Evolutionary conservation across 441 rosid genomes (phyloP), one percentile per base, ranked within the genome.

Genomic region (Sinapis alba): DNA sequence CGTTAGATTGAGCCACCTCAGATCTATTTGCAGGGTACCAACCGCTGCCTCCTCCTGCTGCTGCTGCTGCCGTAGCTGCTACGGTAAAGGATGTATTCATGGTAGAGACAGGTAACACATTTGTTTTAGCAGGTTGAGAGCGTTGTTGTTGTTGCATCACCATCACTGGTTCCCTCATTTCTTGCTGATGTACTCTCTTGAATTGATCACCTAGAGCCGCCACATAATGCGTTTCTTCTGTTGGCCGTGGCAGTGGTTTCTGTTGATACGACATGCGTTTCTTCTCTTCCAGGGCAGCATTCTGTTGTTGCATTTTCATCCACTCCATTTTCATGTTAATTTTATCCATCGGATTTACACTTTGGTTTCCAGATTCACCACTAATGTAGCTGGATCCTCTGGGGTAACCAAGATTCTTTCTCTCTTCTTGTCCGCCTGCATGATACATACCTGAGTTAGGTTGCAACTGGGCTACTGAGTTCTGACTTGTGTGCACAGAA

Each of bases 91-190:
- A 86, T 43, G 84, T 15, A 80, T 82, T 84, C 65, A 81, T 83
- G 77, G 83, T 81, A 58, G 86, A 74, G 57, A 78, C 81, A 26
- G 92, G 87, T 71, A 83, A 66, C 79, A 78, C 89, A 77, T 84
- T 89, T 51, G 83, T 41, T 79, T 80, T 88, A 68, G 85, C 71
- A 20, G 96, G 84, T 75, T 88, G 97, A 43, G 92, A 82, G 36
- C 90, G 87, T 81, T 89, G 97, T 41, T 12, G 34, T 30, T 54
- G 73, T 41, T 74, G 82, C 79, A 79, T 94, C 90, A 83, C 54
- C 58, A 81, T 77, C 45, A 86, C 86, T 1, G 97, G 94, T 70
- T 94, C 96, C 85, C 93, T 86, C 51, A 87, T 80, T 32, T 86
- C 79, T 65, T 84, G 81, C 68, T 85, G 90, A 67, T 85, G 90